Evolutionary conservation across 2,329 filamentous ascomycete genomes (phyloP).

Genomic region (Penicillium sp.): DNA sequence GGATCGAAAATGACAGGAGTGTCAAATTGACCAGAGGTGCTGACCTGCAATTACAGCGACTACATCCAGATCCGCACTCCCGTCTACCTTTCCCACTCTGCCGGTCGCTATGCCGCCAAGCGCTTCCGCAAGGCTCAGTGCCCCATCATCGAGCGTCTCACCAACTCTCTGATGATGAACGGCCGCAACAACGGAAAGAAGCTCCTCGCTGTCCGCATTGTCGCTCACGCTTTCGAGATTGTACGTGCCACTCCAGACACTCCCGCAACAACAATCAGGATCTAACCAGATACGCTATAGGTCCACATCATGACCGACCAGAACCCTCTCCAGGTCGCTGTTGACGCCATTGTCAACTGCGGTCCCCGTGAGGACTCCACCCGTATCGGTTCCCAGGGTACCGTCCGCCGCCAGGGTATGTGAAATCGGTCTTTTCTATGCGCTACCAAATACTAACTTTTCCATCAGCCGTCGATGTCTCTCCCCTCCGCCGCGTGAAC

Average conservation of each 20-base stretch:
- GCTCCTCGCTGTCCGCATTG: conserved; percentile 99
- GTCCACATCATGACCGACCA: conserved; percentile 99
- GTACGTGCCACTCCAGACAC: conserved; percentile 61
- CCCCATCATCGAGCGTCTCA: conserved; percentile 99
- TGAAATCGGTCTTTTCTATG: not conserved
- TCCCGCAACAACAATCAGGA: conserved; percentile 1
- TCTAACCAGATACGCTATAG: conserved; percentile 51
- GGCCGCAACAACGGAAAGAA: conserved; percentile 99
- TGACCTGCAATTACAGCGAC: conserved; percentile 65
- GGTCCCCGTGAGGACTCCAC: conserved; percentile 99
- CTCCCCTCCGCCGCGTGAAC: conserved; percentile 98
- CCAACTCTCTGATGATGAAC: conserved; percentile 99
- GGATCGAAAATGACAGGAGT: conserved; percentile 8
- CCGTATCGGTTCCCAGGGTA: conserved; percentile 99
- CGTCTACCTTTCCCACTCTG: conserved; percentile 98
- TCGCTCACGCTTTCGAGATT: conserved; percentile 99
- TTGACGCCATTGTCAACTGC: conserved; percentile 99
- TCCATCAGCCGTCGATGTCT: conserved; percentile 88
- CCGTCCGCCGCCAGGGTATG: conserved; percentile 84
- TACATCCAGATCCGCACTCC: conserved; percentile 99
- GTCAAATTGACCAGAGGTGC: conserved; percentile 23
- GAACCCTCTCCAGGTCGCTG: conserved; percentile 99
- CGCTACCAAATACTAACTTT: not conserved
- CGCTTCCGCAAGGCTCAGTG: conserved; percentile 99
- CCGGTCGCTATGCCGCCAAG: conserved; percentile 98